A percentile compares a stretch with the other conserved stretches of the same genome.
phyloP scores from a whole-genome alignment of 139 green algal genomes.

The Picochlorum sp. region DNA sequence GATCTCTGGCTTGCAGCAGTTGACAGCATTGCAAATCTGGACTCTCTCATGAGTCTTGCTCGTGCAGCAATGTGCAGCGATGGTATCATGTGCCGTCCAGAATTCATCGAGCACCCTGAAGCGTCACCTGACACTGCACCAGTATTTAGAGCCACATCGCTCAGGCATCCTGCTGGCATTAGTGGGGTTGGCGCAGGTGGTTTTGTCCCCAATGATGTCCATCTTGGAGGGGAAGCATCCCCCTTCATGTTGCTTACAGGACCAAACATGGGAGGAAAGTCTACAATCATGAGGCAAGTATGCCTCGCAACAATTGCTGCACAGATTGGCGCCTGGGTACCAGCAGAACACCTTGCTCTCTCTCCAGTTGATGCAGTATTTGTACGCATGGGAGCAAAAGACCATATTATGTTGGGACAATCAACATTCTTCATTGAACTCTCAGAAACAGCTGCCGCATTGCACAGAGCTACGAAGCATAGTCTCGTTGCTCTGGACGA shows the following conservation, averaged over 20 bases:
- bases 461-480: slow-evolving; percentile 40
- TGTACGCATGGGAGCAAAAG: slow-evolving; percentile 90
- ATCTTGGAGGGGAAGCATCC: slow-evolving; percentile 48
- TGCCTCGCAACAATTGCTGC: slow-evolving; percentile 83
- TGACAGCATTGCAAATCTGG: slow-evolving; percentile 64
- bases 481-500: slow-evolving; percentile 93
- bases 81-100: slow-evolving; percentile 51
- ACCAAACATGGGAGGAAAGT: slow-evolving; percentile 99
- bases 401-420: slow-evolving; percentile 88
- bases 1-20: slow-evolving; percentile 64
- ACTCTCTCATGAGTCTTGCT: slow-evolving; percentile 82
- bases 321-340: slow-evolving; percentile 83
- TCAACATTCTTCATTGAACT: slow-evolving; percentile 97
- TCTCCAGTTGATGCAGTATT: slow-evolving; percentile 83
- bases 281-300: slow-evolving; percentile 83
- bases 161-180: slow-evolving; percentile 73
- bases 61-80: slow-evolving; percentile 32
- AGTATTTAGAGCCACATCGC: slow-evolving; percentile 42
- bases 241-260: slow-evolving; percentile 76
- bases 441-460: slow-evolving; percentile 80
- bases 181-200: slow-evolving; percentile 30
- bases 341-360: slow-evolving; percentile 63
- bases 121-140: slow-evolving; percentile 10
- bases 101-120: slow-evolving; percentile 26
- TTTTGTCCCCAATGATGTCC: slow-evolving; percentile 95